phyloP scores from a whole-genome alignment of 2,329 filamentous ascomycete species.

The Mariannaea sp. region DNA sequence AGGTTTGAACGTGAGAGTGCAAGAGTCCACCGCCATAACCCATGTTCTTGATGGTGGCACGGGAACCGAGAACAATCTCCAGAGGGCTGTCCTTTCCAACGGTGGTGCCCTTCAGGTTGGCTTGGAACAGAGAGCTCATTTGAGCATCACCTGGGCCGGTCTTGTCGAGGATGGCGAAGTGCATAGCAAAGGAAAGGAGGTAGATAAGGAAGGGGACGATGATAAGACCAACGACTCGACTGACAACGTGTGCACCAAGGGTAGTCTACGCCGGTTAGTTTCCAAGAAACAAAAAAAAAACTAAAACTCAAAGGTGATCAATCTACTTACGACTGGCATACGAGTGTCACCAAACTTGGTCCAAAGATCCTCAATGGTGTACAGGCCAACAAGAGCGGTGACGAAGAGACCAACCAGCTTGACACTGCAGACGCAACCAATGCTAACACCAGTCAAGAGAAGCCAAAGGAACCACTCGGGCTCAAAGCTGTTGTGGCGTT shows the following conservation, averaged over 20 bases:
- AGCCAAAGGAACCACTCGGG: conserved; percentile 95
- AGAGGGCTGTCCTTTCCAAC: conserved; percentile 94
- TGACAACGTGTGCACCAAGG: conserved; percentile 77
- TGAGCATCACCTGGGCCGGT: conserved; percentile 97
- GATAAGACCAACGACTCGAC: conserved; percentile 86
- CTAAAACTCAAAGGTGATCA: neutral
- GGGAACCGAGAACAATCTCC: conserved; percentile 87
- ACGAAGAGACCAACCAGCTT: conserved; percentile 98
- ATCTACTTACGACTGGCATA: conserved; percentile 74
- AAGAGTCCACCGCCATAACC: conserved; percentile 96
- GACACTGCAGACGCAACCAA: conserved; percentile 97
- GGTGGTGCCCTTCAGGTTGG: conserved; percentile 90
- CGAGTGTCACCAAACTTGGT: conserved; percentile 94
- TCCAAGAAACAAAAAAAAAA: too few species aligned
- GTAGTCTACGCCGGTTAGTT: conserved; percentile 46
- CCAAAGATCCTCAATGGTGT: conserved; percentile 97
- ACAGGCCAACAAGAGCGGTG: conserved; percentile 91
- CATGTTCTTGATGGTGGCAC: conserved; percentile 97
- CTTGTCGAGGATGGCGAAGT: conserved; percentile 92
- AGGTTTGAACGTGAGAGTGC: conserved; percentile 95
- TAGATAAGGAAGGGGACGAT: conserved; percentile 89
- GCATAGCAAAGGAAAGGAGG: conserved; percentile 91
- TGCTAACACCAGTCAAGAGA: conserved; percentile 89
- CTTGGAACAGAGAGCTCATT: conserved; percentile 99
- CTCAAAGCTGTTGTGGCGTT: conserved; percentile 84